phyloP scores from a whole-genome alignment of 2,329 filamentous ascomycete genomes.

The Chaetomium strumarium region DNA sequence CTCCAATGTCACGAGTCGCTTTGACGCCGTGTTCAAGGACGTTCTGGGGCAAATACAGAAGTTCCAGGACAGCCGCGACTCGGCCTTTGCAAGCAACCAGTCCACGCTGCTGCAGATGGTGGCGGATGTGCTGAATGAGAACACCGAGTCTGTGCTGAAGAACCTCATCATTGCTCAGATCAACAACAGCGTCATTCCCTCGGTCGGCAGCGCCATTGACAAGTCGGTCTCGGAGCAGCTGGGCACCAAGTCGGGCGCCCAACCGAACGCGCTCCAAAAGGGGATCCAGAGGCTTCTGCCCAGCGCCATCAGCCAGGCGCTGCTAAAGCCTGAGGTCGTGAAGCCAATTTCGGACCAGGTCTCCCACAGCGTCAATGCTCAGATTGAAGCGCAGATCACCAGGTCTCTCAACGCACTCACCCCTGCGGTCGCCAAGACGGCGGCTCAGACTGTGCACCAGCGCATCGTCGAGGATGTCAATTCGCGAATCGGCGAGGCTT shows the following conservation, averaged over 20 bases:
- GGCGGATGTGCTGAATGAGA: slow-evolving; percentile 55
- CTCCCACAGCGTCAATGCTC: slow-evolving; percentile 57
- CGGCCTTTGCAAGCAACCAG: slow-evolving; percentile 54
- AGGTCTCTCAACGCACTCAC: slow-evolving; percentile 58
- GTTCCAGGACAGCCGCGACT: slow-evolving; percentile 36
- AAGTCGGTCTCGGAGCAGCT: slow-evolving; percentile 68
- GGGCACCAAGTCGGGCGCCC: slow-evolving; percentile 58
- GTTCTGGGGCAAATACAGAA: slow-evolving; percentile 55
- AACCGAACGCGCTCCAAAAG: slow-evolving; percentile 62
- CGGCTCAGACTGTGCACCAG: slow-evolving; percentile 61
- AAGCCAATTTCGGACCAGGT: slow-evolving; percentile 69
- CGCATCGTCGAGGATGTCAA: slow-evolving; percentile 61
- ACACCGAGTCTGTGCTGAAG: slow-evolving; percentile 65
- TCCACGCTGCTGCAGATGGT: slow-evolving; percentile 52
- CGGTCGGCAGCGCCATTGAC: slow-evolving; percentile 61
- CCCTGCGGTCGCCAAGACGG: slow-evolving; percentile 59
- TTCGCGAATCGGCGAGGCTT: slow-evolving; percentile 48
- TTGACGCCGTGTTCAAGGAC: slow-evolving; percentile 48
- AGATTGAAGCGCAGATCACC: slow-evolving; percentile 64
- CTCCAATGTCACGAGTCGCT: slow-evolving; percentile 39
- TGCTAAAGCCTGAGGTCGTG: slow-evolving; percentile 69
- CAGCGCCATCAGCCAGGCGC: slow-evolving; percentile 55
- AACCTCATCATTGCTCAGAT: slow-evolving; percentile 74
- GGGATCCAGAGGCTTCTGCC: slow-evolving; percentile 70
- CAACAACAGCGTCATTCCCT: slow-evolving; percentile 67